These are phyloP conservation scores for Laburnicola sp. DNA, from an alignment of 2,329 filamentous ascomycete genomes.

Conservation along the genomic window DNA sequence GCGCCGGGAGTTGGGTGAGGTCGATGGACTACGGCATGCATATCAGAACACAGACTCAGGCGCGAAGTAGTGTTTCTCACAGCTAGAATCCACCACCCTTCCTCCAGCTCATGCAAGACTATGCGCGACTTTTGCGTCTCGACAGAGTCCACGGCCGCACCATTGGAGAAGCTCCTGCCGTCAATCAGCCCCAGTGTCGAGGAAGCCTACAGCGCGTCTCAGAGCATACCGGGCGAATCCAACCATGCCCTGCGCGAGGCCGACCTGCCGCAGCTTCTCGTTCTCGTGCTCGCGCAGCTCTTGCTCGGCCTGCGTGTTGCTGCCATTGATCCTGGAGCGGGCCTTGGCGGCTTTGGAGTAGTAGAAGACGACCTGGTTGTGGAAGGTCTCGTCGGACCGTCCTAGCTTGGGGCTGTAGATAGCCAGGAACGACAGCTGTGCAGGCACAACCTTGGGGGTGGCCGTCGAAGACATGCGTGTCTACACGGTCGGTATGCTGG, in stretches of 20 bases:
- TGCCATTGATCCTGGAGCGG: constrained; percentile 34
- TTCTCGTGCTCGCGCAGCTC: constrained; percentile 67
- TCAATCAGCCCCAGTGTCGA: constrained; percentile 16
- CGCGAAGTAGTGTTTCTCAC: too few relatives aligned
- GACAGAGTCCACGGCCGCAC: constrained; percentile 75
- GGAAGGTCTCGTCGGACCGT: constrained; percentile 69
- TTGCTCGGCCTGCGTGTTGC: constrained; percentile 40
- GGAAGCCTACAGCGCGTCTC: constrained; percentile 7
- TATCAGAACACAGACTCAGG: too few relatives aligned
- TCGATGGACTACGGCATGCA: constrained; percentile 81
- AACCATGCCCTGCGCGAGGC: constrained; percentile 94
- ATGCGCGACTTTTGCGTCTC: constrained; percentile 90
- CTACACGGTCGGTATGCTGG: neutral
- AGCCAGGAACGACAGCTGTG: constrained; percentile 84
- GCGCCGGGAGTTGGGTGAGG: constrained; percentile 70
- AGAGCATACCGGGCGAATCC: constrained; percentile 71
- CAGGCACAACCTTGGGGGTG: constrained; percentile 62
- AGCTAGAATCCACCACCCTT: constrained; percentile 93
- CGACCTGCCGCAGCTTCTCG: constrained; percentile 87
- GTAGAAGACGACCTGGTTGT: constrained; percentile 91
- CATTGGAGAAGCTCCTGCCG: constrained; percentile 75
- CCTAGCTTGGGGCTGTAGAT: constrained; percentile 92
- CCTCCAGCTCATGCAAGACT: constrained; percentile 82
- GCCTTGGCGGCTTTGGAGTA: constrained; percentile 58
- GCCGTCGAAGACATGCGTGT: constrained; percentile 31